These are phyloP conservation scores for Sporothrix variecibatus DNA, from an alignment of 2,329 filamentous ascomycete genomes.

Conservation along the genomic window DNA sequence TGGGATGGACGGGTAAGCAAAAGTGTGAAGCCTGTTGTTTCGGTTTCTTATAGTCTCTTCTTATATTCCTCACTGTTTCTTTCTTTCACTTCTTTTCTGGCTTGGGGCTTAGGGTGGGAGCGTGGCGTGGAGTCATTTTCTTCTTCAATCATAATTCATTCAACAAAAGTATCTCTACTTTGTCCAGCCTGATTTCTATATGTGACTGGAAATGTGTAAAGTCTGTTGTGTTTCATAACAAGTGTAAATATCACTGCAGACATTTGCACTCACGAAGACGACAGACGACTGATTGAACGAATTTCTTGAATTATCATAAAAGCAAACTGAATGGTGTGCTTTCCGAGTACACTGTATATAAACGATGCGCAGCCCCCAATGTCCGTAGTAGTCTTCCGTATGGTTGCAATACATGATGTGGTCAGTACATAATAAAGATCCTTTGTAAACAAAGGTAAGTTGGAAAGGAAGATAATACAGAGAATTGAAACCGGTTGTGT, in stretches of 20 bases:
- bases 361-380: not conserved
- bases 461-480: not conserved
- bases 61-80: not conserved
- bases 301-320: not conserved
- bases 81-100: slow-evolving; percentile 19
- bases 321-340: not conserved
- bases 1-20: not conserved
- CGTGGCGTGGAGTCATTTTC: slow-evolving; percentile 29
- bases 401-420: not conserved
- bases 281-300: not conserved
- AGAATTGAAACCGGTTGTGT: not conserved
- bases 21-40: not conserved
- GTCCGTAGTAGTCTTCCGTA: not conserved
- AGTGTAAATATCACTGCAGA: not conserved
- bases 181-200: no score
- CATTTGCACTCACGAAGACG: not conserved
- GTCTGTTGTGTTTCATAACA: no score
- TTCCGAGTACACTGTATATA: slow-evolving; percentile 10
- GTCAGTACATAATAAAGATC: not conserved
- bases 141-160: slow-evolving; percentile 18
- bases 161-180: not conserved
- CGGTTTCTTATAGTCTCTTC: not conserved
- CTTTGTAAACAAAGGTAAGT: not conserved
- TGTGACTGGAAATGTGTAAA: no score
- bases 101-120: slow-evolving; percentile 26